Conservation (phyloP, 2,329 filamentous ascomycete genomes). For the Mycosphaerelloides madeirae region DNA sequence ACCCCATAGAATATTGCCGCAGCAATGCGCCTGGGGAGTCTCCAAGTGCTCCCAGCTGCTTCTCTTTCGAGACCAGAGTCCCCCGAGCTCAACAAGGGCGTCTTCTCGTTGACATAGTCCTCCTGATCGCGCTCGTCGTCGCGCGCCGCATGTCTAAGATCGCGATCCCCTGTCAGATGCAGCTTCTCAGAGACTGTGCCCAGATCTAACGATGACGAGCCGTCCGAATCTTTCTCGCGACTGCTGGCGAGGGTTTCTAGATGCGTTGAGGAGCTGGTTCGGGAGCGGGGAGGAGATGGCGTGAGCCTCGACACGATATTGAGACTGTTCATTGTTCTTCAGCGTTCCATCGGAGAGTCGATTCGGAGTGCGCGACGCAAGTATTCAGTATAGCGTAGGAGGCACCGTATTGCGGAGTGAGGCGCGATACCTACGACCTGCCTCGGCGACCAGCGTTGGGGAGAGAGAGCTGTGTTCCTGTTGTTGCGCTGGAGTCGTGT, state of each 20-base stretch:
- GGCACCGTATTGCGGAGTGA: not conserved
- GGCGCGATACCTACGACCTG: too few relatives aligned
- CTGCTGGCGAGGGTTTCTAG: constrained; percentile 12
- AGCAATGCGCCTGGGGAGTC: constrained; percentile 54
- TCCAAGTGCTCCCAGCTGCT: constrained; percentile 16
- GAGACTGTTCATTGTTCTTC: constrained; percentile 82
- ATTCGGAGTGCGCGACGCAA: not conserved
- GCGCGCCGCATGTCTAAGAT: constrained; percentile 15
- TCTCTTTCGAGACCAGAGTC: constrained; percentile 7
- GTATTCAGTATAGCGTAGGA: not conserved
- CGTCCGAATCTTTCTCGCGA: constrained; percentile 7
- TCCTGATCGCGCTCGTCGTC: constrained; percentile 16
- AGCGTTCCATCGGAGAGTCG: constrained; percentile 14
- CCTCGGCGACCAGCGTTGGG: not conserved
- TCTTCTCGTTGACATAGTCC: constrained; percentile 56
- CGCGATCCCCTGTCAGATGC: constrained; percentile 11
- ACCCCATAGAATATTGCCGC: constrained; percentile 69
- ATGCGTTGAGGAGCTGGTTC: constrained; percentile 31
- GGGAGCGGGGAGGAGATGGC: constrained; percentile 48
- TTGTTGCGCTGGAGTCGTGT: not conserved
- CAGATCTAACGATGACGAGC: constrained; percentile 13
- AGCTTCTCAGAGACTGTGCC: constrained; percentile 26
- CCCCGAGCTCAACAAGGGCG: constrained; percentile 55
- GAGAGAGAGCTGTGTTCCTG: not conserved
- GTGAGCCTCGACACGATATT: constrained; percentile 82